Percentiles rank a stretch among this genome's conserved stretches.
Conservation (phyloP, 768 basidiomycete species). For the Ramaria rubella region DNA sequence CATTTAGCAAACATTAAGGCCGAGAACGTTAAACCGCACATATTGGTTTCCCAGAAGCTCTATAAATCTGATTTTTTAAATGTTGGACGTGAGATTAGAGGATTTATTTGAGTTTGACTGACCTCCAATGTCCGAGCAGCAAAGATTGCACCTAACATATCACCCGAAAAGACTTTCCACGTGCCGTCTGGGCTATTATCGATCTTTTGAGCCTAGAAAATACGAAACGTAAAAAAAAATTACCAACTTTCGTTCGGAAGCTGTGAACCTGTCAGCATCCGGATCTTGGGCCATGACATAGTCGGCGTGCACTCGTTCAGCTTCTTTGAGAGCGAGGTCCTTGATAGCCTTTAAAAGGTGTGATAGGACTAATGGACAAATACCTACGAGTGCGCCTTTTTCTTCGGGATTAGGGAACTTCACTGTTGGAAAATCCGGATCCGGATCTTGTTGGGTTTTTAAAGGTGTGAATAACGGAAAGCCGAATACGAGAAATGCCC, state of each 20-base stretch:
- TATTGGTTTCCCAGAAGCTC: constrained; percentile 37
- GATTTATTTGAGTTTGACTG: not conserved
- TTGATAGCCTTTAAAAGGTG: constrained; percentile 23
- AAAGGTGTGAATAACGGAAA: constrained; percentile 58
- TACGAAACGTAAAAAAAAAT: not conserved
- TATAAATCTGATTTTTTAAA: constrained; percentile 25
- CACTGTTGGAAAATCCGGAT: constrained; percentile 84
- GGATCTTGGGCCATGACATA: constrained; percentile 88
- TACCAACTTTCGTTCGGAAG: constrained; percentile 59
- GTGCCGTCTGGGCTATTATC: constrained; percentile 35
- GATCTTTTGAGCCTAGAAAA: constrained; percentile 7
- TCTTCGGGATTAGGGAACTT: constrained; percentile 88
- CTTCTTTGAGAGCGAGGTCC: constrained; percentile 67
- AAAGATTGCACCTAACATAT: constrained; percentile 65
- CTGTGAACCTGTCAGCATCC: constrained; percentile 77
- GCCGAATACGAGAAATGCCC: constrained; percentile 53
- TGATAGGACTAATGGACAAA: constrained; percentile 1
- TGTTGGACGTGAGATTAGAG: not conserved
- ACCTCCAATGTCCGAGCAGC: constrained; percentile 35
- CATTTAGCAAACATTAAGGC: not conserved
- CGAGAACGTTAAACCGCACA: constrained; percentile 21
- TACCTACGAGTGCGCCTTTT: constrained; percentile 39
- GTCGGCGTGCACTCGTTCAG: constrained; percentile 41
- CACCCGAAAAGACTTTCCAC: constrained; percentile 76
- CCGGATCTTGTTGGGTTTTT: constrained; percentile 58